Conservation (phyloP, 2,329 filamentous ascomycete genomes). For the Cytospora piceae region DNA sequence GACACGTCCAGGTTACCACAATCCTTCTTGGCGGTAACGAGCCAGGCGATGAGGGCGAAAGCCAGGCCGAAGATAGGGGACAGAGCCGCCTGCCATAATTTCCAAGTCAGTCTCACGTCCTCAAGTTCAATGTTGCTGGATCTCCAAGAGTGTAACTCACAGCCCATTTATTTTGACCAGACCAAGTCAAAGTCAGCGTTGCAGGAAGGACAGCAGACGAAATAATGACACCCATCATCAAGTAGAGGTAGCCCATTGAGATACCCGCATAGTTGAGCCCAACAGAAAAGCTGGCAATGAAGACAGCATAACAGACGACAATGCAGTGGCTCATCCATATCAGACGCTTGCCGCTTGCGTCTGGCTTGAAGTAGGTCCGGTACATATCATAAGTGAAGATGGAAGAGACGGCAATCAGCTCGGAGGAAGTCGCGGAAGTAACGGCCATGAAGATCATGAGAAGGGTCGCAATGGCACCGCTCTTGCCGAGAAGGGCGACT, state of each 20-base stretch:
- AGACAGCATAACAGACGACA: slow-evolving; percentile 71
- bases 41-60: slow-evolving; percentile 74
- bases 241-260: slow-evolving; percentile 85
- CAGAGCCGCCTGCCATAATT: slow-evolving; percentile 54
- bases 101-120: background rate
- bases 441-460: slow-evolving; percentile 90
- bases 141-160: slow-evolving; percentile 22
- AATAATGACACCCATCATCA: slow-evolving; percentile 92
- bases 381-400: slow-evolving; percentile 91
- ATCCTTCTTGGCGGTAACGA: slow-evolving; percentile 73
- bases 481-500: slow-evolving; percentile 79
- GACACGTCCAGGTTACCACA: slow-evolving; percentile 71
- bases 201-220: slow-evolving; percentile 83
- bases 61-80: slow-evolving; percentile 71
- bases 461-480: slow-evolving; percentile 77
- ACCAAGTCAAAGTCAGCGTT: slow-evolving; percentile 79
- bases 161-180: slow-evolving; percentile 77
- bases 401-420: slow-evolving; percentile 84
- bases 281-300: slow-evolving; percentile 79
- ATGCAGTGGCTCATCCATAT: slow-evolving; percentile 79
- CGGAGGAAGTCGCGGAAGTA: slow-evolving; percentile 79
- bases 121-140: background rate
- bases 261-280: slow-evolving; percentile 76
- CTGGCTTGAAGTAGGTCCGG: slow-evolving; percentile 82
- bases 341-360: slow-evolving; percentile 72